Percentiles rank a stretch among this genome's conserved stretches.
These are phyloP conservation scores for Aspergillus indologenus DNA, from an alignment of 495 filamentous ascomycete genomes.

Conservation along the genomic window DNA sequence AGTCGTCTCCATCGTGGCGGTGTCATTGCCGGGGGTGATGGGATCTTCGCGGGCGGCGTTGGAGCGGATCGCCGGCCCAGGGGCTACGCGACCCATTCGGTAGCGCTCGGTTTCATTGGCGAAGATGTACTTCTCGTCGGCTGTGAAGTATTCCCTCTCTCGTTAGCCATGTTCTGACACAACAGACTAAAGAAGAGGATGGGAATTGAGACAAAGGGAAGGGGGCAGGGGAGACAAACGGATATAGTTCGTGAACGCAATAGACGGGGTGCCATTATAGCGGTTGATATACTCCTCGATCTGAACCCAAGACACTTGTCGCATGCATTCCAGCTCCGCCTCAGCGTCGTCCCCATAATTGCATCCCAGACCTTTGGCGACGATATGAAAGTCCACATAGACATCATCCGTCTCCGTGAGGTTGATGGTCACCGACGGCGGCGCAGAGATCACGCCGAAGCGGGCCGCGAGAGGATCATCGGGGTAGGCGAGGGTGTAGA, in stretches of 20 bases:
- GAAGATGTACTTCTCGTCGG: slow-evolving; percentile 11
- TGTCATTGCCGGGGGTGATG: not conserved
- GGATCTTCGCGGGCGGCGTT: not conserved
- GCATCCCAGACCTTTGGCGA: slow-evolving; percentile 38
- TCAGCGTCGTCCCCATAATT: slow-evolving; percentile 17
- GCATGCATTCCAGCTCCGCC: slow-evolving; percentile 41
- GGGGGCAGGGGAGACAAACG: slow-evolving; percentile 26
- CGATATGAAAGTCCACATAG: slow-evolving; percentile 34
- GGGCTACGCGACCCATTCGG: slow-evolving; percentile 6
- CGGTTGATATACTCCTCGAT: no score
- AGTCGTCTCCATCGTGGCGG: not conserved
- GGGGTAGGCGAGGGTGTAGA: slow-evolving; percentile 10
- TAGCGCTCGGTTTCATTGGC: slow-evolving; percentile 37
- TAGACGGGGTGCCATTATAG: no score
- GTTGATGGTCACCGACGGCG: slow-evolving; percentile 1
- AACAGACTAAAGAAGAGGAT: no score
- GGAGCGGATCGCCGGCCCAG: slow-evolving; percentile 27
- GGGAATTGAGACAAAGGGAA: no score
- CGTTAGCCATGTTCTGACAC: slow-evolving; percentile 1
- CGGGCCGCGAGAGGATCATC: slow-evolving; percentile 5
- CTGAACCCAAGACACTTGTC: slow-evolving; percentile 21
- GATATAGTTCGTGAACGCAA: not conserved
- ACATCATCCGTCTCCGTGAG: not conserved
- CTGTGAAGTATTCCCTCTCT: not conserved
- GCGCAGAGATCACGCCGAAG: not conserved